A percentile compares a stretch with the other conserved stretches of the same genome.
These are phyloP conservation scores for Coemansia sp. DNA, from an alignment of 192 early-diverging fungal genomes.

Conservation along the genomic window DNA sequence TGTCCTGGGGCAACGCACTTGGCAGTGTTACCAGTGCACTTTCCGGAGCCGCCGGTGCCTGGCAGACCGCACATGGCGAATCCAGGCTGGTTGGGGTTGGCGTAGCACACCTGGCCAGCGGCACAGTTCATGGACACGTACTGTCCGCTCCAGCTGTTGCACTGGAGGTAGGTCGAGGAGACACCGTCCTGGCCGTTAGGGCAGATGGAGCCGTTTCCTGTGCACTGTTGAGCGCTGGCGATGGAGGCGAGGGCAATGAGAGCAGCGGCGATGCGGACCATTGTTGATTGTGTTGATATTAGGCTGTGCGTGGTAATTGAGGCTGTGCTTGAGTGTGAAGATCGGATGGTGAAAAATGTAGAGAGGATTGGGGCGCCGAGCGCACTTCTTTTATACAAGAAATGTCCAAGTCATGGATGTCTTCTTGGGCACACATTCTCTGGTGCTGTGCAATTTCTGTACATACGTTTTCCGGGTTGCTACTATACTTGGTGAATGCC, in stretches of 20 bases:
- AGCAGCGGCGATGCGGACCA: conserved; percentile 36
- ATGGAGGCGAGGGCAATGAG: conserved; percentile 22
- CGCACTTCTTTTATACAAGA: conserved; percentile 2
- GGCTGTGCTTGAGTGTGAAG: background rate
- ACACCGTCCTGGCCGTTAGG: conserved; percentile 48
- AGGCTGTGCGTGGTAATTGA: background rate
- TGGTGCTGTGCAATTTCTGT: background rate
- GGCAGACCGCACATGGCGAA: conserved; percentile 49
- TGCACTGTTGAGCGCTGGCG: conserved; percentile 36
- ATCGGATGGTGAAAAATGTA: background rate
- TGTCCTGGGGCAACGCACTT: conserved; percentile 39
- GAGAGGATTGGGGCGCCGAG: background rate
- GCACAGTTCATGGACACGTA: conserved; percentile 36
- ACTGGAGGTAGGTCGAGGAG: conserved; percentile 53
- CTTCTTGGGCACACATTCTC: background rate
- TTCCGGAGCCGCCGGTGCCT: conserved; percentile 34
- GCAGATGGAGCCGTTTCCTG: conserved; percentile 46
- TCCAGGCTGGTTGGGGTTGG: conserved; percentile 44
- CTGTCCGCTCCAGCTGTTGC: conserved; percentile 36
- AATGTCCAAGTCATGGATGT: background rate
- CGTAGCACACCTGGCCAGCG: conserved; percentile 51
- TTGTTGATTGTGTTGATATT: conserved; percentile 5
- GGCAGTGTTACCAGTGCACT: conserved; percentile 42
- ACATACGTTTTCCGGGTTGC: background rate
- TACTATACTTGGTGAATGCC: conserved; percentile 6